A percentile compares a stretch with the other conserved stretches of the same genome.
phyloP scores from a whole-genome alignment of 805 yeast genomes.

The Candida corydali region DNA sequence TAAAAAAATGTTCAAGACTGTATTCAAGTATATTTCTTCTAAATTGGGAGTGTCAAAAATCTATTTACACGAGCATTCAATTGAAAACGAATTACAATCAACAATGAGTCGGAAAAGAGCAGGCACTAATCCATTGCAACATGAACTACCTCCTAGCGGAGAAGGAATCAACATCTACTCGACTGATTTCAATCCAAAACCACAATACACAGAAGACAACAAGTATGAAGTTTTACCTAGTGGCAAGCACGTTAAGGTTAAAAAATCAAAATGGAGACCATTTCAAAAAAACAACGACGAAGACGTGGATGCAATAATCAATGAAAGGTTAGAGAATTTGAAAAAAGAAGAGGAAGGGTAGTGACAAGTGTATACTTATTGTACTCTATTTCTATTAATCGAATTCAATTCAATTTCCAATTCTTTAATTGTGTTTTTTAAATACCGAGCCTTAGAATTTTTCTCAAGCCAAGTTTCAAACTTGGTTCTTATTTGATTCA shows the following conservation, averaged over 20 bases:
- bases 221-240: conserved; percentile 66
- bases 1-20: conserved; percentile 16
- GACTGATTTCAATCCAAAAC: conserved; percentile 29
- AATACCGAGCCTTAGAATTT: conserved; percentile 15
- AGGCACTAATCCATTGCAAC: conserved; percentile 41
- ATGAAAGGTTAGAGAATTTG: conserved; percentile 33
- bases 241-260: conserved; percentile 57
- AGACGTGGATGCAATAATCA: conserved; percentile 54
- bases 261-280: conserved; percentile 17
- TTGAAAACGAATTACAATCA: conserved; percentile 17
- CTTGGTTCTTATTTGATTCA: conserved; percentile 28
- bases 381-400: conserved; percentile 11
- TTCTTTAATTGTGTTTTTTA: conserved; percentile 29
- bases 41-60: conserved; percentile 3
- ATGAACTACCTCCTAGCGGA: conserved; percentile 50
- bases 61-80: not conserved
- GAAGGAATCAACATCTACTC: conserved; percentile 23
- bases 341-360: conserved; percentile 4
- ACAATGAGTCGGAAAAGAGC: conserved; percentile 45
- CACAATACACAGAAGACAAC: conserved; percentile 15
- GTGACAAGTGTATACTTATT: not conserved
- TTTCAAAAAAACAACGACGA: conserved; percentile 24
- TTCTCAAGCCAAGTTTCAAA: conserved; percentile 42
- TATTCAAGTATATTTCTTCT: not conserved
- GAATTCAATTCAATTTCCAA: conserved; percentile 27